Evolutionary conservation across 2,329 filamentous ascomycete species (phyloP).

Genomic region (Aspergillus ochraceus): DNA sequence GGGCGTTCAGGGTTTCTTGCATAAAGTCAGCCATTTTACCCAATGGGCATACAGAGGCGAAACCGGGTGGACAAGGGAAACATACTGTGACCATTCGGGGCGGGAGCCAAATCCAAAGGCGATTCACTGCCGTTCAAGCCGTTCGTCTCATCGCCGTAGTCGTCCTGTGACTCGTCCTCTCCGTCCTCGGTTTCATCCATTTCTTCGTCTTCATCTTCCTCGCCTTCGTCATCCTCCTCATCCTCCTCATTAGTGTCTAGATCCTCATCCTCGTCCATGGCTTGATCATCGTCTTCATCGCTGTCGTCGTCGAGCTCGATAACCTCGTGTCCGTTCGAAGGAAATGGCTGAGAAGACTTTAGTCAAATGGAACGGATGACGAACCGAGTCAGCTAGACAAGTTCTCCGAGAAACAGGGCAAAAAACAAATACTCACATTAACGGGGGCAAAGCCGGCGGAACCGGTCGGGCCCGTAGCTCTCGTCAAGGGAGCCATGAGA

Average conservation of each 20-base stretch:
- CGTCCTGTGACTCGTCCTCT: slow-evolving; percentile 26
- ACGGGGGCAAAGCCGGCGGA: slow-evolving; percentile 24
- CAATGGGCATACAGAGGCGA: neutral
- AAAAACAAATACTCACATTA: slow-evolving; percentile 23
- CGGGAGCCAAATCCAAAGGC: slow-evolving; percentile 15
- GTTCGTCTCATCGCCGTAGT: slow-evolving; percentile 28
- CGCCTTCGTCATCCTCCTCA: slow-evolving; percentile 28
- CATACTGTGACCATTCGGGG: slow-evolving; percentile 21
- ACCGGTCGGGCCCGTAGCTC: slow-evolving; percentile 30
- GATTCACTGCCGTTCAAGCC: slow-evolving; percentile 30
- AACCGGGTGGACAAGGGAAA: neutral
- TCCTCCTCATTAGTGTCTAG: slow-evolving; percentile 26
- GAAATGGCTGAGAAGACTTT: slow-evolving; percentile 20
- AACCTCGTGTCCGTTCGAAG: slow-evolving; percentile 33
- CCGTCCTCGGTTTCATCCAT: slow-evolving; percentile 33
- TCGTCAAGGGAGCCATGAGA: slow-evolving; percentile 42
- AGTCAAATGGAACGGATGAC: slow-evolving; percentile 3
- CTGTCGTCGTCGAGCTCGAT: slow-evolving; percentile 43
- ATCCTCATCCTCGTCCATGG: slow-evolving; percentile 5
- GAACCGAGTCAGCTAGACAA: slow-evolving; percentile 13
- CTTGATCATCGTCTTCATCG: slow-evolving; percentile 32
- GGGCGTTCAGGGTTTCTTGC: slow-evolving; percentile 18
- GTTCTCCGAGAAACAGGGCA: neutral
- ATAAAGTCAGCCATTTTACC: slow-evolving; percentile 13
- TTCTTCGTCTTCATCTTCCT: slow-evolving; percentile 30